These are phyloP conservation scores for Asterochloris erici DNA, from an alignment of 139 green algal genomes.

Conservation along the genomic window DNA sequence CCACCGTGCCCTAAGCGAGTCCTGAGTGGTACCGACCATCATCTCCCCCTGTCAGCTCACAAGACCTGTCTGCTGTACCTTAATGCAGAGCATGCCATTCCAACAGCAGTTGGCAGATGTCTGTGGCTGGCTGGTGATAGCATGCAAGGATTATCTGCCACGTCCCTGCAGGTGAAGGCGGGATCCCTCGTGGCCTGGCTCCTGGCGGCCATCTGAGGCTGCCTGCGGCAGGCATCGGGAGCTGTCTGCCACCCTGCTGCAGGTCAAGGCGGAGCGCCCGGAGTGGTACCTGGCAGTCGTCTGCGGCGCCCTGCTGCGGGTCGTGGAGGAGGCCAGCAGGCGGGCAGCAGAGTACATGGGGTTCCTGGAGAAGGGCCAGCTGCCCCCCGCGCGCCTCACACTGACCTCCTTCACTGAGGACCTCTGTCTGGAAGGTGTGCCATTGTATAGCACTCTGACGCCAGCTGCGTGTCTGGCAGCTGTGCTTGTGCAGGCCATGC, in stretches of 20 bases:
- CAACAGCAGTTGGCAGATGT: too few relatives aligned
- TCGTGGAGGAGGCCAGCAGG: constrained; percentile 37
- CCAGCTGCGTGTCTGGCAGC: too few relatives aligned
- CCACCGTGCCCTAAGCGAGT: too few relatives aligned
- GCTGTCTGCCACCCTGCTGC: background rate
- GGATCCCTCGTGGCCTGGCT: background rate
- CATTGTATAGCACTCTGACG: too few relatives aligned
- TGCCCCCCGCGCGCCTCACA: constrained; percentile 77
- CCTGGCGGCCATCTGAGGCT: background rate
- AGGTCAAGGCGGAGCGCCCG: constrained; percentile 54
- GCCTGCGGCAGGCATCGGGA: too few relatives aligned
- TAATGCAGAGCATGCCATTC: too few relatives aligned
- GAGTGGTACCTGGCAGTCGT: constrained; percentile 93
- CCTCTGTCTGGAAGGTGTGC: constrained; percentile 51
- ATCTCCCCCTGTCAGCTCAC: too few relatives aligned
- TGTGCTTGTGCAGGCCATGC: too few relatives aligned
- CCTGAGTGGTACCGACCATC: too few relatives aligned
- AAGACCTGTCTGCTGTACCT: too few relatives aligned
- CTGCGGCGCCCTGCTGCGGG: constrained; percentile 66
- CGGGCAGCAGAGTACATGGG: constrained; percentile 82
- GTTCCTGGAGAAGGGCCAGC: constrained; percentile 93
- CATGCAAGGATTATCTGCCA: background rate
- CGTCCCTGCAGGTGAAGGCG: background rate
- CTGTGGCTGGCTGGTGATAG: too few relatives aligned
- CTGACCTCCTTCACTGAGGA: constrained; percentile 60